Base-by-base conservation (phyloP, 331 rosid genomes). In the Telfairia occidentalis region DNA sequence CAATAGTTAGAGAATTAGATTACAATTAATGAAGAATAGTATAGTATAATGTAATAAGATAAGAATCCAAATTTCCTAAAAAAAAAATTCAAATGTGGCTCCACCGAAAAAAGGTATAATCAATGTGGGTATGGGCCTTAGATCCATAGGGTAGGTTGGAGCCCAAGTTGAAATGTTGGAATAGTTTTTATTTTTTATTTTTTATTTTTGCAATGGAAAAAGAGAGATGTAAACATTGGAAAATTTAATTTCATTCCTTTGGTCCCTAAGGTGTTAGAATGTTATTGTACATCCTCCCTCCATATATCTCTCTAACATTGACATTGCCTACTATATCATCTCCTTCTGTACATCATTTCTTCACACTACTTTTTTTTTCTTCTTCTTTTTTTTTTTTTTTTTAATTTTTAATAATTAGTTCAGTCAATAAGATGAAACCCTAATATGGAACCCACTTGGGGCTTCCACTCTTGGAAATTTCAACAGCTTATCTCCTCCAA, bases 381-480 rank as follows among this genome's bases (percentile, higher is more conserved):
- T n/a, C n/a, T 52, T 52, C 19, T 53, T 13, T 9, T 18, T 19
- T 37, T 2, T 64, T 4, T 9, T n/a, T 3, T 2, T 9, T 19
- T 18, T 37, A 37, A 40, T 40, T 42, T 19, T 16, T 75, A 57
- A 72, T 16, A 79, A 38, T 46, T 72, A 6, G 61, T 81, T 81
- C 78, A 80, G 78, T 87, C 79, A 91, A 82, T 77, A 82, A 78
- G 92, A 75, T 81, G 77, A 91, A 50, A 85, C 92, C 80, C 96
- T 90, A 81, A 95, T 82, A 84, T 89, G 99, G 76, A 90, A 79
- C 77, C 99, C 99, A 82, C 92, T 90, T 53, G 99, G 99, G 60
- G 99, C 99, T 77, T 89, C 89, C 50, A 95, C 97, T 80, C 97
- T 90, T 1, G 99, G 99, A 86, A 95, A 95, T 74, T 87, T 95